phyloP scores from a whole-genome alignment of 2,329 filamentous ascomycete genomes.

The Fonsecaea monophora region DNA sequence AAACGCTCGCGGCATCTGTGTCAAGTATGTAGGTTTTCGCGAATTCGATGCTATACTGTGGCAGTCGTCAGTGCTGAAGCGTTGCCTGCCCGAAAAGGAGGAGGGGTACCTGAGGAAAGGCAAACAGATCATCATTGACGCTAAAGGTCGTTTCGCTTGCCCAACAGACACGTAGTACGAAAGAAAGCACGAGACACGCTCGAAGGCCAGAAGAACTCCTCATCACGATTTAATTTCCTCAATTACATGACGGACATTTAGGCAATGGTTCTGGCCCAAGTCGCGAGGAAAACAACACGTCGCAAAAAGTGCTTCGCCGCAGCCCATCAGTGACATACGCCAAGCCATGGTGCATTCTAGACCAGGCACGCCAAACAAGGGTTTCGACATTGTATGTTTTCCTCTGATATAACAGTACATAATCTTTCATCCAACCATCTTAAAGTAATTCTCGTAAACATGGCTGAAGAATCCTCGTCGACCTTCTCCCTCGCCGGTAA shows the following conservation, averaged over 20 bases:
- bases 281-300: not conserved
- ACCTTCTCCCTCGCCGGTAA: constrained; percentile 91
- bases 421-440: not conserved
- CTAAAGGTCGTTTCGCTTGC: constrained; percentile 72
- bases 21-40: constrained; percentile 64
- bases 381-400: not conserved
- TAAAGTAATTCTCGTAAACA: constrained; percentile 1
- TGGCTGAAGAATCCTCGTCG: constrained; percentile 23
- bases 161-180: constrained; percentile 4
- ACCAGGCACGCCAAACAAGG: not conserved
- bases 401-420: not conserved
- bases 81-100: constrained; percentile 4
- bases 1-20: constrained; percentile 29
- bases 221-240: not conserved
- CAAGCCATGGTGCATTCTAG: not conserved
- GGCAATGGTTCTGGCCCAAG: not conserved
- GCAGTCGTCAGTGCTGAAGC: constrained; percentile 18
- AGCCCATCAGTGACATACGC: not conserved
- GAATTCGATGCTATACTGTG: constrained; percentile 80
- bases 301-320: not conserved
- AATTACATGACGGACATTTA: not conserved
- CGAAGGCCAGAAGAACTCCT: not conserved
- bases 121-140: constrained; percentile 85
- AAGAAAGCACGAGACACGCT: not conserved
- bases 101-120: constrained; percentile 76